A percentile compares a stretch with the other conserved stretches of the same genome.
Evolutionary conservation across 2,329 filamentous ascomycete species (phyloP).

Genomic region (Fusarium sp.): DNA sequence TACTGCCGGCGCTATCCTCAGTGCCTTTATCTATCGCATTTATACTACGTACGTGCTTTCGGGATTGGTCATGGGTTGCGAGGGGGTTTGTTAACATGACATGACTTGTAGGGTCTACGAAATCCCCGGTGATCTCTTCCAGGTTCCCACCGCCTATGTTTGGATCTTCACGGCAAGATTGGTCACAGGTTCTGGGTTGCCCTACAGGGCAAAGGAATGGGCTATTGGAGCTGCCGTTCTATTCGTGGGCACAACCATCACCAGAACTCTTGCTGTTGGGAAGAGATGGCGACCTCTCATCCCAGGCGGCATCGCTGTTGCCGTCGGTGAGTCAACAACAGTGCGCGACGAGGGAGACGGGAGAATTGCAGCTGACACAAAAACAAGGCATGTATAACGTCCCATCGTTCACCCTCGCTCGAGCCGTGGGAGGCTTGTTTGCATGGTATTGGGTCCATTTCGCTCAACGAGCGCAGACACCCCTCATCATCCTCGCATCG

Average conservation of each 20-base stretch:
- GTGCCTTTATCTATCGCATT: conserved; percentile 84
- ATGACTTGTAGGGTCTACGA: conserved; percentile 72
- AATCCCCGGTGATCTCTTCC: conserved; percentile 87
- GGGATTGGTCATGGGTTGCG: neutral
- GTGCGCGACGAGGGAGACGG: neutral
- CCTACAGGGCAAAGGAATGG: conserved; percentile 81
- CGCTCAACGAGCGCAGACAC: conserved; percentile 67
- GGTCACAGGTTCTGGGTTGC: conserved; percentile 88
- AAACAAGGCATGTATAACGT: conserved; percentile 90
- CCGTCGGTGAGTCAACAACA: conserved; percentile 68
- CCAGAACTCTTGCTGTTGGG: conserved; percentile 67
- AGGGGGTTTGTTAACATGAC: conserved; percentile 5
- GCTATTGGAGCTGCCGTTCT: conserved; percentile 76
- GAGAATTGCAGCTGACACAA: conserved; percentile 20
- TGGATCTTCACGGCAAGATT: conserved; percentile 97
- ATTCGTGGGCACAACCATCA: conserved; percentile 73
- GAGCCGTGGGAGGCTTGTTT: conserved; percentile 77
- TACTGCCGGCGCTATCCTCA: conserved; percentile 83
- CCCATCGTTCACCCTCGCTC: conserved; percentile 90
- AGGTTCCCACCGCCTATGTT: conserved; percentile 92
- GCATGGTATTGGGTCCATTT: conserved; percentile 78
- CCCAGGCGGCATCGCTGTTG: conserved; percentile 93
- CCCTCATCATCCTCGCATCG: conserved; percentile 85
- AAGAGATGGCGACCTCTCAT: conserved; percentile 76
- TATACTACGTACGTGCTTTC: conserved; percentile 68